A percentile compares a stretch with the other conserved stretches of the same genome.
phyloP scores from a whole-genome alignment of 2,329 filamentous ascomycete species.

The Harringtonia aguacate region DNA sequence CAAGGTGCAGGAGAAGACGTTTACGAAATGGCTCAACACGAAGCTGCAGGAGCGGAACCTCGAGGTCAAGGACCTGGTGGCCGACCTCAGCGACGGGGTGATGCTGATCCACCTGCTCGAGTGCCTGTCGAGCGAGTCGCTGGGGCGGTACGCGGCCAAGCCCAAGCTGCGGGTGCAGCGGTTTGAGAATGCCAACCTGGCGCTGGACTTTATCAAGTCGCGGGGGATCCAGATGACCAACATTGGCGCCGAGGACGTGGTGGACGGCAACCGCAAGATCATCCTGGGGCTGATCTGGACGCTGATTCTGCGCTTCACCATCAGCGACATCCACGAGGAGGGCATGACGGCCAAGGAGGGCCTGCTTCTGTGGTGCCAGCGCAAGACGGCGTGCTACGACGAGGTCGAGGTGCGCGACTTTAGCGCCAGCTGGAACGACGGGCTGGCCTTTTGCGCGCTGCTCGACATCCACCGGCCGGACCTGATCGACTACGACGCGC shows the following conservation, averaged over 20 bases:
- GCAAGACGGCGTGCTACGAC: conserved; percentile 97
- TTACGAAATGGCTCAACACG: conserved; percentile 99
- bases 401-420: conserved; percentile 95
- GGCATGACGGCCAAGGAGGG: conserved; percentile 97
- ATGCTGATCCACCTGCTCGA: conserved; percentile 95
- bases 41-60: conserved; percentile 74
- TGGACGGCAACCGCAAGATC: conserved; percentile 96
- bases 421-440: conserved; percentile 93
- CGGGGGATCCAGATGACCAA: conserved; percentile 95
- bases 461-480: conserved; percentile 96
- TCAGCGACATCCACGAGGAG: conserved; percentile 97
- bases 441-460: conserved; percentile 89
- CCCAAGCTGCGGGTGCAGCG: conserved; percentile 92
- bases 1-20: conserved; percentile 93
- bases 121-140: conserved; percentile 85
- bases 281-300: conserved; percentile 97
- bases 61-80: conserved; percentile 76
- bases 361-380: conserved; percentile 89
- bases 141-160: conserved; percentile 92
- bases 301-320: conserved; percentile 93
- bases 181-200: conserved; percentile 97
- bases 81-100: conserved; percentile 87
- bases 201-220: conserved; percentile 76
- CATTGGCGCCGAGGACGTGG: conserved; percentile 95
- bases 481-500: conserved; percentile 87